A percentile compares a stretch with the other conserved stretches of the same genome.
phyloP scores from a whole-genome alignment of 129 eudicot genomes.

The Flaveria bidentis region DNA sequence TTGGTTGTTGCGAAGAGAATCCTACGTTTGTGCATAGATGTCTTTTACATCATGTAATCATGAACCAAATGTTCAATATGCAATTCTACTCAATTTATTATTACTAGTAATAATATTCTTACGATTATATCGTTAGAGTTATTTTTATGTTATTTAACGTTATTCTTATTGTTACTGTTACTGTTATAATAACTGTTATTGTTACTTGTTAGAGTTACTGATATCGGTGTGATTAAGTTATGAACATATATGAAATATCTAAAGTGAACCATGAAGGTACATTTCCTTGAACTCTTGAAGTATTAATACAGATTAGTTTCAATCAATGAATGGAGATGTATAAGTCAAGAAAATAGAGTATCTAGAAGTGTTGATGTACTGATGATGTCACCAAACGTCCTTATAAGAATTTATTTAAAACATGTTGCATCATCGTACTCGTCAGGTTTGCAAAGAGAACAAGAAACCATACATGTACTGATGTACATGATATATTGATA shows the following conservation, averaged over 20 bases:
- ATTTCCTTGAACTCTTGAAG: not conserved
- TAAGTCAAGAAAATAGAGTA: slow-evolving; percentile 8
- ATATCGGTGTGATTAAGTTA: not conserved
- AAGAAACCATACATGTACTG: not conserved
- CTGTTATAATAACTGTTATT: too few species aligned
- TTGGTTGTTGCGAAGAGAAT: slow-evolving; percentile 30
- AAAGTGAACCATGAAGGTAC: not conserved
- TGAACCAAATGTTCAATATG: slow-evolving; percentile 31
- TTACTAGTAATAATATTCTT: not conserved
- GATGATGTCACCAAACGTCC: slow-evolving; percentile 14
- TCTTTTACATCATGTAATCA: slow-evolving; percentile 32
- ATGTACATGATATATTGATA: slow-evolving; percentile 8
- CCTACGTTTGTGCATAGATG: slow-evolving; percentile 16
- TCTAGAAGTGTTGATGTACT: slow-evolving; percentile 3
- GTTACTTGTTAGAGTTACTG: not conserved
- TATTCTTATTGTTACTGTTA: too few species aligned
- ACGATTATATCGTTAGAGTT: too few species aligned
- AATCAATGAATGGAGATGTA: not conserved
- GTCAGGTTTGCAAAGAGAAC: slow-evolving; percentile 12
- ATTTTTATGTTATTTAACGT: too few species aligned
- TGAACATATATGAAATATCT: not conserved
- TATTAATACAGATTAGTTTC: not conserved
- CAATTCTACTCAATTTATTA: not conserved
- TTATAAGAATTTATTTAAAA: slow-evolving; percentile 4
- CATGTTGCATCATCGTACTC: slow-evolving; percentile 22